A percentile compares a stretch with the other conserved stretches of the same genome.
phyloP scores from a whole-genome alignment of 306 rosid genomes.

The Rosa rugosa region DNA sequence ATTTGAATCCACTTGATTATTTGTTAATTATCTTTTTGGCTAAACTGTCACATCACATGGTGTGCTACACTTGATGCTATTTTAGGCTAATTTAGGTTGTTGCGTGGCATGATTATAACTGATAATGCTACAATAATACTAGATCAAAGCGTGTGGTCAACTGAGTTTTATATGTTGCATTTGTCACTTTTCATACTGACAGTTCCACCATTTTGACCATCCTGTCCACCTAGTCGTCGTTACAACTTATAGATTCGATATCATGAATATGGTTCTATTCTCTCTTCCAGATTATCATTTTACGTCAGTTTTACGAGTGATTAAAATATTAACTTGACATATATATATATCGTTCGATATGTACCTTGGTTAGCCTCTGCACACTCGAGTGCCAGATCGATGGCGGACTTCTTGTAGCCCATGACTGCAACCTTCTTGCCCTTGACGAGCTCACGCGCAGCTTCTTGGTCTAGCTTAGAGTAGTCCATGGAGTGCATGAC shows the following conservation, averaged over 20 bases:
- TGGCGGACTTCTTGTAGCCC: constrained; percentile 58
- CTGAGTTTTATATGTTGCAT: not conserved
- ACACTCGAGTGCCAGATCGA: constrained; percentile 57
- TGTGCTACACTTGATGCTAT: not conserved
- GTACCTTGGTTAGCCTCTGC: constrained; percentile 57
- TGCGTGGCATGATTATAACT: not conserved
- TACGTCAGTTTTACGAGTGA: not conserved
- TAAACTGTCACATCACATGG: not conserved
- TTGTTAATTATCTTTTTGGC: not conserved
- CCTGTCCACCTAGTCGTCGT: not conserved
- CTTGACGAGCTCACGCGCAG: constrained; percentile 34
- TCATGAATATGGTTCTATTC: not conserved
- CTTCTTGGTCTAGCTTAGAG: constrained; percentile 45
- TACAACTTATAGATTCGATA: not conserved
- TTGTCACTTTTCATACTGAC: constrained; percentile 5
- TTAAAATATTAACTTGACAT: not conserved
- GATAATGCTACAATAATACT: not conserved
- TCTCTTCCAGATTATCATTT: not conserved
- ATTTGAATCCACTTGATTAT: not conserved
- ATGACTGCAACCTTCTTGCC: constrained; percentile 53
- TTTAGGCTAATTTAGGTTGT: not conserved
- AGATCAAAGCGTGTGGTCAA: constrained; percentile 14
- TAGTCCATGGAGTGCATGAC: constrained; percentile 57
- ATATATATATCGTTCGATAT: not conserved
- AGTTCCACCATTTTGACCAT: constrained; percentile 10